These are phyloP conservation scores for Colletotrichum sp. DNA, from an alignment of 2,329 filamentous ascomycete genomes.

Conservation along the genomic window DNA sequence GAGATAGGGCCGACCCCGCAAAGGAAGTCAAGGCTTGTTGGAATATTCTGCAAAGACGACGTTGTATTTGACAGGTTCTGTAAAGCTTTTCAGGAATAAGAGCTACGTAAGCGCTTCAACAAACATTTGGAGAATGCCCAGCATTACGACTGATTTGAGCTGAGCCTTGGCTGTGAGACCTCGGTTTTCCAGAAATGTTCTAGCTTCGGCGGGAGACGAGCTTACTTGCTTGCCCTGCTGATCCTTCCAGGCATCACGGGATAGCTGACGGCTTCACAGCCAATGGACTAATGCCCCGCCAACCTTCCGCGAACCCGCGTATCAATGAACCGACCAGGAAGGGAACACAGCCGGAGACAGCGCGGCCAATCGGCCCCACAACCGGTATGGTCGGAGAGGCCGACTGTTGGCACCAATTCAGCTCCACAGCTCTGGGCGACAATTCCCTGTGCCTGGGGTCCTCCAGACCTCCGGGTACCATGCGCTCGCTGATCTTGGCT, in stretches of 20 bases:
- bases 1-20: background rate
- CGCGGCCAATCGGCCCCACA: conserved; percentile 6
- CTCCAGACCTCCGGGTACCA: background rate
- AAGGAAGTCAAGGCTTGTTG: background rate
- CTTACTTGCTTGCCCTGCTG: background rate
- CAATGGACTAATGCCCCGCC: background rate
- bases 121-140: background rate
- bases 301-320: background rate
- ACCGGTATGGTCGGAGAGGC: background rate
- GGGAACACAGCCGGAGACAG: background rate
- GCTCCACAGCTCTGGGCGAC: background rate
- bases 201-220: background rate
- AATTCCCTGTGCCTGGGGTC: background rate
- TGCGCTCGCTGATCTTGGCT: background rate
- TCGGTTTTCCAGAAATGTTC: background rate
- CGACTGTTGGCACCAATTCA: background rate
- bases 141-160: background rate
- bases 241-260: background rate
- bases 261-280: background rate
- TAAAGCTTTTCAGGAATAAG: background rate
- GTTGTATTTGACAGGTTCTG: background rate
- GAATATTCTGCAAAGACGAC: background rate
- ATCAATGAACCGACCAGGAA: background rate
- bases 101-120: background rate
- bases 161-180: background rate